Conservation (phyloP, 2,329 filamentous ascomycete genomes). For the Periconia macrospinosa region DNA sequence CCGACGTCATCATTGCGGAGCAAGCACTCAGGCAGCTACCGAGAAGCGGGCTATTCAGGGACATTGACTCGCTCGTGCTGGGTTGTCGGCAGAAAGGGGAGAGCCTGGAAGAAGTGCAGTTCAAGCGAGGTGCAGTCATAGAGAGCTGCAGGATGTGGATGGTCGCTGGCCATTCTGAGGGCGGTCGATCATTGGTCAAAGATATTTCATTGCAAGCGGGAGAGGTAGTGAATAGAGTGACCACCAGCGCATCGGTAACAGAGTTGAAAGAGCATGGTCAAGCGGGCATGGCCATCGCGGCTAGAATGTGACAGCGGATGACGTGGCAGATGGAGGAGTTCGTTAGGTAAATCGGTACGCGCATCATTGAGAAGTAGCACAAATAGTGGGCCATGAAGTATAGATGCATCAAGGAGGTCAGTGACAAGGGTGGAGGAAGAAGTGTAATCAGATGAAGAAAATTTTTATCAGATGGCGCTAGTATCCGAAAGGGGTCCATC, state of each 20-base stretch:
- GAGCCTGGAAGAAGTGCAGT: constrained; percentile 41
- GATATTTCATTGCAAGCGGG: constrained; percentile 38
- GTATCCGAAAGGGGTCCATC: constrained; percentile 9
- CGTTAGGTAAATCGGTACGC: too few relatives aligned
- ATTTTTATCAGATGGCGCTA: constrained; percentile 37
- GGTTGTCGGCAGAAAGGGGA: constrained; percentile 40
- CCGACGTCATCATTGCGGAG: constrained; percentile 37
- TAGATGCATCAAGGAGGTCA: too few relatives aligned
- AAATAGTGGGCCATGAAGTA: too few relatives aligned
- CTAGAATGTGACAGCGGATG: constrained; percentile 29
- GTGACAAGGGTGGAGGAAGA: too few relatives aligned
- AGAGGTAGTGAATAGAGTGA: constrained; percentile 31
- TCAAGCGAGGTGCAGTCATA: constrained; percentile 37
- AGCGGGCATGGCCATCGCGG: constrained; percentile 25
- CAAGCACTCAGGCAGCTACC: constrained; percentile 14
- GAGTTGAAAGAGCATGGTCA: constrained; percentile 10
- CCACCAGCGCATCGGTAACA: constrained; percentile 12
- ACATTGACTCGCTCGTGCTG: constrained; percentile 35
- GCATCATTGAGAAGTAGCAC: too few relatives aligned
- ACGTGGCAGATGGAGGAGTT: constrained; percentile 5
- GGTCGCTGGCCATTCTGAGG: constrained; percentile 34
- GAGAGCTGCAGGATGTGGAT: constrained; percentile 35
- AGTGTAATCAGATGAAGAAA: constrained; percentile 16
- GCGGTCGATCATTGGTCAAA: constrained; percentile 38
- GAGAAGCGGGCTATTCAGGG: constrained; percentile 28